Evolutionary conservation across 495 filamentous ascomycete genomes (phyloP), one percentile per base, ranked within the genome.

Genomic region (Cladorrhinum samala): DNA sequence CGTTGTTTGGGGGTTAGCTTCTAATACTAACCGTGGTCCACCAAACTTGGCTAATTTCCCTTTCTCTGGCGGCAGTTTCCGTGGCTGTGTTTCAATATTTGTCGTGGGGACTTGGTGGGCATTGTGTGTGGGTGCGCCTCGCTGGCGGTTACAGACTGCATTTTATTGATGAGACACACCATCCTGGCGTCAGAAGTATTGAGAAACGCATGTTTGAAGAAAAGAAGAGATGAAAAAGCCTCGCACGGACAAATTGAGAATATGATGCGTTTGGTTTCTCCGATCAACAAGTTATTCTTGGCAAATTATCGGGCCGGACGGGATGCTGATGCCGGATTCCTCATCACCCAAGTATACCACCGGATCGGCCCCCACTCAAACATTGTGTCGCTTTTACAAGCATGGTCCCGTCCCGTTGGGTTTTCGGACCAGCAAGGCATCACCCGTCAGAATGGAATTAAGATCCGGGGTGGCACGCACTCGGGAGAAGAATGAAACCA

Each of bases 41-140:
- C 30, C 30, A 37, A n/a, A n/a, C n/a, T 20, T 44, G 19, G 14
- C 9, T 9, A 44, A 18, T 19, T 44, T 44, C 23, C 23, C 19
- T 18, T 17, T 18, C 41, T 17, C 19, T 21, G n/a, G 9, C 41
- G 41, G 19, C 19, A 13, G 13, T 24, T 45, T 9, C 16, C 20
- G 42, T 45, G 42, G 42, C 42, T 25, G 20, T 45, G 42, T 24
- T 21, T 45, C 42, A 45, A 45, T 45, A 45, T 45, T 45, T 45
- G 5, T 17, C 20, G 39, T 41, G 16, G n/a, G 20, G n/a, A n/a
- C n/a, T n/a, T n/a, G n/a, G 18, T 37, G 30, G 14, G 14, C 30
- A 37, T 14, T 7, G 14, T 37, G 7, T 14, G 30, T 7, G 6
- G 30, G 6, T 37, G 7, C 14, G 30, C 30, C 30, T 37, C 30